phyloP scores from a whole-genome alignment of 305 asterid genomes.

The Fraxinus sp. region DNA sequence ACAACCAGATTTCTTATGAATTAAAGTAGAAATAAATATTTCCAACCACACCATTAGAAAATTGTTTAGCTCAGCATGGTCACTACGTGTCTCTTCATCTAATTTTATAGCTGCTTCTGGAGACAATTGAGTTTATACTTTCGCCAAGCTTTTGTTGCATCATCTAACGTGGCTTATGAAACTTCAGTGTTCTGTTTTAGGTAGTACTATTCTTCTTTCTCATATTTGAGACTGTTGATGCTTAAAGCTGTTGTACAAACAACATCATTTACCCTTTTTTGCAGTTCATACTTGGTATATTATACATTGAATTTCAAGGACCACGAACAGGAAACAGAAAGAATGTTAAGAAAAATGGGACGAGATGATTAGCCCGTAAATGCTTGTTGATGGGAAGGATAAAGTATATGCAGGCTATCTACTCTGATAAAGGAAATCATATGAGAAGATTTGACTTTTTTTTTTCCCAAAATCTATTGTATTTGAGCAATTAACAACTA shows the following conservation, averaged over 20 bases:
- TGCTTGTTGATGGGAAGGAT: not conserved
- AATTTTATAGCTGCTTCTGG: not conserved
- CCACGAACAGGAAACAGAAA: not conserved
- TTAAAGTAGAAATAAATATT: not conserved
- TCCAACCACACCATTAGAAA: not conserved
- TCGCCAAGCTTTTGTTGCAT: not conserved
- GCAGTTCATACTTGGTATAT: not conserved
- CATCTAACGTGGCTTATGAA: not conserved
- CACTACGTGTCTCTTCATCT: not conserved
- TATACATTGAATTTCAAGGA: not conserved
- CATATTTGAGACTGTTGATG: not conserved
- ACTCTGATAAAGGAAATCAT: not conserved
- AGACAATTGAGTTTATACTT: not conserved
- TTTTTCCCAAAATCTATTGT: not conserved
- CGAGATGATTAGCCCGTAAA: not conserved
- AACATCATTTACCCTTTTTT: not conserved
- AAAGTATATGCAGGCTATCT: not conserved
- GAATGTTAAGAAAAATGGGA: not conserved
- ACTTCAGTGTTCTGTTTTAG: not conserved
- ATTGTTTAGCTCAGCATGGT: not conserved
- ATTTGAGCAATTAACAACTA: not conserved
- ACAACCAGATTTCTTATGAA: not conserved
- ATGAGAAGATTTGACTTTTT: not conserved
- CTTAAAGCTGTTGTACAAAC: not conserved
- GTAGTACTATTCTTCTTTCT: not conserved